A percentile compares a stretch with the other conserved stretches of the same genome.
Evolutionary conservation across 495 filamentous ascomycete genomes (phyloP).

Genomic region (Daldinia grandis): DNA sequence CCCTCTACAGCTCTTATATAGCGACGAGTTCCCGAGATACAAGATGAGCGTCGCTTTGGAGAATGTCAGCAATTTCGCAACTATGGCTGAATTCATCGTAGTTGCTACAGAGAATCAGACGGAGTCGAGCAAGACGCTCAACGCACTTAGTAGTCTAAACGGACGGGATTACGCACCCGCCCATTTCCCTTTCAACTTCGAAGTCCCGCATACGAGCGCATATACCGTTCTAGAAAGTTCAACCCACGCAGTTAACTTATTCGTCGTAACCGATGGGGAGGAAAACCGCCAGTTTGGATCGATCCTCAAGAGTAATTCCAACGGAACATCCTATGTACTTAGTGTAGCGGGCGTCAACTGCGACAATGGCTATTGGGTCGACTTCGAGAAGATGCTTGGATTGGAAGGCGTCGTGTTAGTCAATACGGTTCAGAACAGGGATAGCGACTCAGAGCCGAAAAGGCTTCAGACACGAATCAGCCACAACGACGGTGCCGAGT

Average conservation of each 20-base stretch:
- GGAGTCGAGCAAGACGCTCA: conserved; percentile 62
- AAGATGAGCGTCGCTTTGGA: conserved; percentile 62
- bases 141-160: conserved; percentile 83
- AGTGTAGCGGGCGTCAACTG: conserved; percentile 81
- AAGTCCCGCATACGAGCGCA: conserved; percentile 74
- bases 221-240: conserved; percentile 95
- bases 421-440: conserved; percentile 81
- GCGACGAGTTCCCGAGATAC: conserved; percentile 76
- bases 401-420: conserved; percentile 89
- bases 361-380: conserved; percentile 77
- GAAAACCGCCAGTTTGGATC: conserved; percentile 75
- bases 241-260: conserved; percentile 90
- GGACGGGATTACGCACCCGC: conserved; percentile 82
- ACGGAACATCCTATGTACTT: conserved; percentile 91
- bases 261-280: conserved; percentile 76
- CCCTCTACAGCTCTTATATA: conserved; percentile 74
- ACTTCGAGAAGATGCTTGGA: conserved; percentile 94
- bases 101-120: conserved; percentile 77
- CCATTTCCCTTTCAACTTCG: conserved; percentile 82
- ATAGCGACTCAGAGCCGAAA: conserved; percentile 72
- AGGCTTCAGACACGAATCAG: conserved; percentile 88
- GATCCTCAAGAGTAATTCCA: conserved; percentile 97
- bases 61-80: conserved; percentile 84
- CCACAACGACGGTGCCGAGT: conserved; percentile 93
- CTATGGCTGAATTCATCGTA: conserved; percentile 93